Base-by-base conservation (phyloP, 176 grass and related monocot genomes). In the Otatea glauca region DNA sequence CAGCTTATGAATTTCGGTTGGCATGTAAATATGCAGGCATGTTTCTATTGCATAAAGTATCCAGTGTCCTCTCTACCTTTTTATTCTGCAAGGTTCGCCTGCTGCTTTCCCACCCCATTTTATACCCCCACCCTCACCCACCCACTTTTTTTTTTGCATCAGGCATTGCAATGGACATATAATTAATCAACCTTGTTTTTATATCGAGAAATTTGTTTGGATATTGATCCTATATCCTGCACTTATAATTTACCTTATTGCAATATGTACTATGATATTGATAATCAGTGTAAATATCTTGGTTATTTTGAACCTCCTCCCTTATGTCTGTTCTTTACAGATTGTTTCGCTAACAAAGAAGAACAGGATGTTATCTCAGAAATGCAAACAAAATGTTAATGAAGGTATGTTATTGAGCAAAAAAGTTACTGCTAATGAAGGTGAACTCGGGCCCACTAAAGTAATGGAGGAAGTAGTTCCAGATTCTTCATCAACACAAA, bases 291-390 rank as follows among this genome's bases (percentile, higher is more conserved):
- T 60, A 68, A 65, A 82, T 50, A 29, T 74, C 16, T 21, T 69
- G 4, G 32, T 39, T 37, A 47, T 37, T 72, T 37, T 81, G 17
- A 75, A 85, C 27, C 15, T 37, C 8, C 55, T 70, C 9, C 11
- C 13, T 74, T 16, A 55, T 66, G 6, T 58, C 20, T 82, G 6
- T 37, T 66, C 9, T 74, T 32, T 90, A 63, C 81, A 95, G 89
- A 83, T 95, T 56, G 79, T 88, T 79, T 87, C 80, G 6, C 79
- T 92, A 56, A 88, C 82, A 65, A 93, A 90, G 74, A 98, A 93
- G 75, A 98, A 98, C 81, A 93, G 72, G 62, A 67, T 88, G 53
- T 78, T 98, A 80, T 70, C 79, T 59, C 29, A 94, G 83, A 92
- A 88, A 77, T 90, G 70, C 65, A 95, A 84, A 86, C 59, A 70